Conservation (phyloP, 164 flowering plant species). For the Dillenia suffruticosa region DNA sequence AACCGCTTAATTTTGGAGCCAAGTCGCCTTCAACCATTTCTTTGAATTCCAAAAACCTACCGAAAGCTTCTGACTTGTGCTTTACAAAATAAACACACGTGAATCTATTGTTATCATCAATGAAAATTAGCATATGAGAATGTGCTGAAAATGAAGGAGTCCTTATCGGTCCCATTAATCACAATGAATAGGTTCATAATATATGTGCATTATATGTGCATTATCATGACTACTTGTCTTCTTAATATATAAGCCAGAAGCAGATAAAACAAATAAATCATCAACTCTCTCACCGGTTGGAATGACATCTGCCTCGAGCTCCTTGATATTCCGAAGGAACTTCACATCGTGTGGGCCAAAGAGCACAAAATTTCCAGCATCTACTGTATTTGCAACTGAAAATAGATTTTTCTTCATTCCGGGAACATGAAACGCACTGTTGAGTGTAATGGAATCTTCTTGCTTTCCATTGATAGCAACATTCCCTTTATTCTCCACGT, state of each 20-base stretch:
- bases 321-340: constrained; percentile 10
- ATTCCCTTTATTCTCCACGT: neutral
- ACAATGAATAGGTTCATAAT: constrained; percentile 10
- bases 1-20: neutral
- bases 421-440: constrained; percentile 14
- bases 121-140: constrained; percentile 10
- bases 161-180: constrained; percentile 14
- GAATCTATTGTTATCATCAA: constrained; percentile 9
- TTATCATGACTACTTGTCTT: neutral
- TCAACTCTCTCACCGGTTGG: constrained; percentile 9
- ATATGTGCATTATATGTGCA: neutral
- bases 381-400: constrained; percentile 5
- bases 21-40: constrained; percentile 9
- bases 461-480: neutral
- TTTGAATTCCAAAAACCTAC: constrained; percentile 14
- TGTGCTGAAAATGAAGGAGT: constrained; percentile 7
- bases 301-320: constrained; percentile 11
- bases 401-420: constrained; percentile 17
- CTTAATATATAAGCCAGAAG: constrained; percentile 1
- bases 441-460: neutral
- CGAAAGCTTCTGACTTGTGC: constrained; percentile 11
- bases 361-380: constrained; percentile 6
- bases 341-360: constrained; percentile 16
- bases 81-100: neutral
- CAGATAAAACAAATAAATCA: constrained; percentile 15